Evolutionary conservation across 805 yeast species (phyloP), one percentile per base, ranked within the genome.

Genomic region (Hyphopichia homilentoma): DNA sequence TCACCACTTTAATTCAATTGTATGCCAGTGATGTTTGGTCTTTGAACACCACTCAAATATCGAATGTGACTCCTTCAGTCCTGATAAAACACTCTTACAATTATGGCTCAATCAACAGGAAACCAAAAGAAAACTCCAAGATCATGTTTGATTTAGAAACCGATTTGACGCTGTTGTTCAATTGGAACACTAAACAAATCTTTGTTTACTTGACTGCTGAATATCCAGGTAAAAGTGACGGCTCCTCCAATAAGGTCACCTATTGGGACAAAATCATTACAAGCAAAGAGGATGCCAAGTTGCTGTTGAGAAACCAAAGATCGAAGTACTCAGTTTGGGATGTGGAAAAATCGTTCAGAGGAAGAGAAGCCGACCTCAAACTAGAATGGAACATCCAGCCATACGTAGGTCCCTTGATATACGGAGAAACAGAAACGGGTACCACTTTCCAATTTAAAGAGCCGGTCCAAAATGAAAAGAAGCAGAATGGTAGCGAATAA

Each of bases 101-200:
- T 38, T 81, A 71, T 50, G 96, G 96, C 2, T 79, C 89, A 3
- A 58, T 59, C 6, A 70, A 70, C 36, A 77, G 80, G 31, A 73
- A 69, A 43, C 80, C 84, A 31, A 88, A 82, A 61, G 95, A 89
- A 51, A 86, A 86, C 53, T 69, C 83, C 36, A 75, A 72, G 45
- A 56, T 88, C 24, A 61, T 62, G 8, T 88, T 93, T 49, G 95
- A 86, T 53, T 61, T 93, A 29, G 77, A 76, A 5, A 67, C 70
- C 1, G 96, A 90, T 57, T 67, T 90, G 40, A 54, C 84, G 2
- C 80, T 86, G 2, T 68, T 93, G 32, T 89, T 89, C 73, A 88
- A 84, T 58, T 90, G 97, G 96, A 93, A 90, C 61, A 93, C 98
- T 8, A 90, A 90, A 54, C 97, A 90, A 59, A 79, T 90, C n/a